Conservation (phyloP, 306 rosid species). For the Lotus japonicus region DNA sequence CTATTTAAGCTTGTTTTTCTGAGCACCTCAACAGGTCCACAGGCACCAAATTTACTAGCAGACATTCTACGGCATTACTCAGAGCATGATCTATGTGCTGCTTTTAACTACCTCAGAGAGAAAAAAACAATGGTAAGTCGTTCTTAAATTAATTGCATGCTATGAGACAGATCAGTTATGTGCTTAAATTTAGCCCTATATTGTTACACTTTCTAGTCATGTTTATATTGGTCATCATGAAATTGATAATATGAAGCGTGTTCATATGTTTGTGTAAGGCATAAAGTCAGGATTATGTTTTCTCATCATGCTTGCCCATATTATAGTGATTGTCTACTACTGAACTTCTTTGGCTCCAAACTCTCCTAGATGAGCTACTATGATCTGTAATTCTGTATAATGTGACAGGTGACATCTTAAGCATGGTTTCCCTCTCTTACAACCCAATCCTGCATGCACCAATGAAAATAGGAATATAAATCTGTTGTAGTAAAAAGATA, state of each 20-base stretch:
- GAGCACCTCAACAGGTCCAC: conserved; percentile 62
- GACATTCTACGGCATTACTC: conserved; percentile 81
- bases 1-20: conserved; percentile 91
- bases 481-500: too few species aligned
- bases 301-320: neutral
- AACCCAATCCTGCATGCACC: too few species aligned
- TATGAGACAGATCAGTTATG: neutral
- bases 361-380: too few species aligned
- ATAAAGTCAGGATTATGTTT: neutral
- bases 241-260: neutral
- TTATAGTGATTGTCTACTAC: neutral
- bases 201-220: neutral
- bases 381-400: too few species aligned
- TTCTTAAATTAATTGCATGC: conserved; percentile 15
- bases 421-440: too few species aligned
- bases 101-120: conserved; percentile 88
- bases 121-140: conserved; percentile 67
- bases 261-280: neutral
- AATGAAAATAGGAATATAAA: too few species aligned
- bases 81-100: conserved; percentile 89
- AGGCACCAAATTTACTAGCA: conserved; percentile 65
- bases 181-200: conserved; percentile 2
- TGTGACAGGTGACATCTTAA: too few species aligned
- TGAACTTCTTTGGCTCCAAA: too few species aligned
- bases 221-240: neutral